These are phyloP conservation scores for Chenopodium album DNA, from an alignment of 148 eudicot species.

Conservation along the genomic window DNA sequence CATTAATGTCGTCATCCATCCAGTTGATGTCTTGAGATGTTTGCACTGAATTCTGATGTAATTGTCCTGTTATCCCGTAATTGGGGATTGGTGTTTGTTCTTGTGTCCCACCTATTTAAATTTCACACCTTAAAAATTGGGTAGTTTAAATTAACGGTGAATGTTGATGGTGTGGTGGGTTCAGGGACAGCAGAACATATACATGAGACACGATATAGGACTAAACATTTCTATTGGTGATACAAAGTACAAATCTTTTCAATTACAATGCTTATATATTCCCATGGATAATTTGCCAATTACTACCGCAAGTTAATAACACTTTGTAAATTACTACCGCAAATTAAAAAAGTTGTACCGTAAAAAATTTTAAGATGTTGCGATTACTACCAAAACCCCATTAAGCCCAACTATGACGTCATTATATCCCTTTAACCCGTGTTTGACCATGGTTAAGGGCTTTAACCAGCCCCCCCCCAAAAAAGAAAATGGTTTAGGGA, in stretches of 20 bases:
- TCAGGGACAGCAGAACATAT: not conserved
- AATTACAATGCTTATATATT: not conserved
- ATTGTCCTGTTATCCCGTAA: not conserved
- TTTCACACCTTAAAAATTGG: not conserved
- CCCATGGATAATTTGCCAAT: too few species aligned
- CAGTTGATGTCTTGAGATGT: not conserved
- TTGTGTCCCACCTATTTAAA: not conserved
- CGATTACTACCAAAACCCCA: too few species aligned
- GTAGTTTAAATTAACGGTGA: not conserved
- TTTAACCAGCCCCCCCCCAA: too few species aligned
- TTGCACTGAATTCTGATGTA: not conserved
- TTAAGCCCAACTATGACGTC: too few species aligned
- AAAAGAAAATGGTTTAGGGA: too few species aligned
- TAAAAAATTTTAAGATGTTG: too few species aligned
- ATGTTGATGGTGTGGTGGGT: not conserved
- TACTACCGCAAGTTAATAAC: too few species aligned
- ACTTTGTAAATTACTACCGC: too few species aligned
- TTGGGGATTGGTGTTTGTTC: too few species aligned
- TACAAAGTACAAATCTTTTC: not conserved
- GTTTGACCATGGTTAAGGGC: too few species aligned
- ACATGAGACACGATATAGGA: not conserved
- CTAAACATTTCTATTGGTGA: not conserved
- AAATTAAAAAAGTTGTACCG: too few species aligned
- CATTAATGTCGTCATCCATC: not conserved
- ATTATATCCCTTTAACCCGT: too few species aligned